These are phyloP conservation scores for Peronospora farinosa DNA, from an alignment of 352 stramenopile species.

Conservation along the genomic window DNA sequence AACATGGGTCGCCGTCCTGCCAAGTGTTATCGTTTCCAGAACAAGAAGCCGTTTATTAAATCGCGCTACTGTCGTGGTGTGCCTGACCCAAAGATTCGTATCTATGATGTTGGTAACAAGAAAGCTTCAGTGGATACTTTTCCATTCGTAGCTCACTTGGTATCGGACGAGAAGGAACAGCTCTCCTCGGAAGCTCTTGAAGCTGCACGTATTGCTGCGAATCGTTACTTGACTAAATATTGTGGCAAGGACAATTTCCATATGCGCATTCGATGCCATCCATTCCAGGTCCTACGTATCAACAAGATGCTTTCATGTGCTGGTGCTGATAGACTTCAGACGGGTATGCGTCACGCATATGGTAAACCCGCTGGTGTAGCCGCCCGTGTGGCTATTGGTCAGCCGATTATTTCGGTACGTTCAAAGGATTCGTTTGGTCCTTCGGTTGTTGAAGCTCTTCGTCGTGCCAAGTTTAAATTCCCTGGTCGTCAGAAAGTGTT, in stretches of 20 bases:
- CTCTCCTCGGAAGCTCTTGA: conserved; percentile 97
- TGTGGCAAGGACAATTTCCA: conserved; percentile 99
- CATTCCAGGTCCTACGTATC: conserved; percentile 98
- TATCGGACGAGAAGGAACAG: conserved; percentile 91
- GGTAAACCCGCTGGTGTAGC: conserved; percentile 97
- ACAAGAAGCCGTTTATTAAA: conserved; percentile 99
- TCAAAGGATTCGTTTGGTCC: conserved; percentile 93
- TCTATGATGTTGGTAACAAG: conserved; percentile 99
- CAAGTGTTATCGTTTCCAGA: conserved; percentile 99
- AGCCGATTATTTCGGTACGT: conserved; percentile 97
- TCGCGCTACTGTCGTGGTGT: conserved; percentile 99
- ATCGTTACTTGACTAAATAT: conserved; percentile 98
- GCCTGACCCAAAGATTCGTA: conserved; percentile 94
- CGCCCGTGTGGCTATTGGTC: conserved; percentile 97
- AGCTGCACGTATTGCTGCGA: conserved; percentile 96
- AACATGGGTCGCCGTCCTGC: conserved; percentile 79
- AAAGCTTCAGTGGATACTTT: conserved; percentile 97
- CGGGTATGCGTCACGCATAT: conserved; percentile 99
- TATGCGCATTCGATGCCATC: conserved; percentile 98
- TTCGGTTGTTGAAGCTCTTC: conserved; percentile 95
- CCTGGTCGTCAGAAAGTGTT: conserved; percentile 99
- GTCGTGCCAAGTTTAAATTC: conserved; percentile 99
- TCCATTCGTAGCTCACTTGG: conserved; percentile 96
- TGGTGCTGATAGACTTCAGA: conserved; percentile 97
- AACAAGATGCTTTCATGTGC: conserved; percentile 99